Evolutionary conservation across 345 rosid species (phyloP).

Genomic region (Murraya paniculata): DNA sequence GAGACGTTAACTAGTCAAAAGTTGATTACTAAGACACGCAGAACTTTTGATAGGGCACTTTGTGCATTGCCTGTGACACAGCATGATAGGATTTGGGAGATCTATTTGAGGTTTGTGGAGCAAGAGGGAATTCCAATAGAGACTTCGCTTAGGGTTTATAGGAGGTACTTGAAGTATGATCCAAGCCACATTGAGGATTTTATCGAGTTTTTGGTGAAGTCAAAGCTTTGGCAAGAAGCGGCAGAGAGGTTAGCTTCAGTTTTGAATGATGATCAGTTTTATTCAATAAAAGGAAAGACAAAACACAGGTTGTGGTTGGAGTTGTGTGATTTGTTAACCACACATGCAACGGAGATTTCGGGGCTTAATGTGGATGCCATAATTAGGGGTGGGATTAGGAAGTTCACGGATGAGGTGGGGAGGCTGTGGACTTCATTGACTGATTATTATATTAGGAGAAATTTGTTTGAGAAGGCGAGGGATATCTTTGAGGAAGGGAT

Average conservation of each 20-base stretch:
- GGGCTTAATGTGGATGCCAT: slow-evolving; percentile 94
- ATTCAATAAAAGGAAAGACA: slow-evolving; percentile 79
- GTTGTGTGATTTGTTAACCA: slow-evolving; percentile 81
- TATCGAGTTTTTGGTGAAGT: slow-evolving; percentile 83
- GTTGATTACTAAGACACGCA: slow-evolving; percentile 54
- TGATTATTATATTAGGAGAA: slow-evolving; percentile 89
- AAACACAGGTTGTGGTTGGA: slow-evolving; percentile 94
- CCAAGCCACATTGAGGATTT: slow-evolving; percentile 88
- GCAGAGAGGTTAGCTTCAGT: slow-evolving; percentile 86
- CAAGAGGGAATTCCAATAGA: slow-evolving; percentile 87
- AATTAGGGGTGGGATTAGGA: slow-evolving; percentile 94
- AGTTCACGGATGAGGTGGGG: slow-evolving; percentile 90
- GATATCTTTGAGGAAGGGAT: slow-evolving; percentile 97
- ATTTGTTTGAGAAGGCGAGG: slow-evolving; percentile 83
- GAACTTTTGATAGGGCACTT: slow-evolving; percentile 76
- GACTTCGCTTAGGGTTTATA: slow-evolving; percentile 84
- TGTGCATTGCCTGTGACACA: slow-evolving; percentile 90
- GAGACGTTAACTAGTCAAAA: slow-evolving; percentile 60
- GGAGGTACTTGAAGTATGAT: slow-evolving; percentile 94
- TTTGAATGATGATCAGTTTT: slow-evolving; percentile 80
- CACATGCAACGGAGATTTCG: slow-evolving; percentile 75
- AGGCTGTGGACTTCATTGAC: slow-evolving; percentile 95
- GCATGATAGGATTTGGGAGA: slow-evolving; percentile 92
- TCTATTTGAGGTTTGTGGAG: slow-evolving; percentile 79
- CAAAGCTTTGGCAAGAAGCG: slow-evolving; percentile 87